Base-by-base conservation (phyloP, 2,329 filamentous ascomycete species). In the Phaeosphaeriaceae sp. region DNA sequence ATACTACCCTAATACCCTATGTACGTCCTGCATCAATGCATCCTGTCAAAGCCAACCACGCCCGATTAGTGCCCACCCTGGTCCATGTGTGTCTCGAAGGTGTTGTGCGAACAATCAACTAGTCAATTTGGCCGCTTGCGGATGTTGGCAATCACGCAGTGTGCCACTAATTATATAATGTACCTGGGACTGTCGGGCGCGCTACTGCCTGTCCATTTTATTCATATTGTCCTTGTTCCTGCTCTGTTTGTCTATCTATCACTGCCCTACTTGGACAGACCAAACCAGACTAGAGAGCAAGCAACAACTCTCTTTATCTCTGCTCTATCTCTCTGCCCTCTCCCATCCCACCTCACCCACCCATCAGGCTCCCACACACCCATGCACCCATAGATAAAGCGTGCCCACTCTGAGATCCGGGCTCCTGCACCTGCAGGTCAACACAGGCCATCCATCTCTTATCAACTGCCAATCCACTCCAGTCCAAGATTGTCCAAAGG, bases 401-500 rank as follows among this genome's bases (percentile, higher is more conserved):
- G 29, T 42, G 23, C 23, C 44, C 43, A 35, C 46, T 39, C 48
- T 46, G 42, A 26, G 52, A 54, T 54, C 23, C 23, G 23, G 7
- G 23, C 23, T 52, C 42, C 54, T 54, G 43, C 49, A 37, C 47
- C 44, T 48, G 48, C 46, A 52, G 35, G 63, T 65, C 47, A n/a
- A 11, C 23, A 26, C 23, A 26, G 4, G 3, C 23, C 23, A 26
- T 26, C 2, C 4, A 2, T 11, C 11, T 26, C 23, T 26, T 26
- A 26, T 26, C 23, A 8, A 7, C 23, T 11, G 11, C 23, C 23
- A 26, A 11, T 26, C 23, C 23, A 2, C 23, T 55, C 56, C 54
- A 51, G 52, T 60, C 52, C 52, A 53, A 39, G 54, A 41, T 49
- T 48, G 48, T 47, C 46, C 54, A 58, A 45, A 53, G 58, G 52